Evolutionary conservation across 2,329 filamentous ascomycete genomes (phyloP).

Genomic region (Zymoseptoria passerinii): DNA sequence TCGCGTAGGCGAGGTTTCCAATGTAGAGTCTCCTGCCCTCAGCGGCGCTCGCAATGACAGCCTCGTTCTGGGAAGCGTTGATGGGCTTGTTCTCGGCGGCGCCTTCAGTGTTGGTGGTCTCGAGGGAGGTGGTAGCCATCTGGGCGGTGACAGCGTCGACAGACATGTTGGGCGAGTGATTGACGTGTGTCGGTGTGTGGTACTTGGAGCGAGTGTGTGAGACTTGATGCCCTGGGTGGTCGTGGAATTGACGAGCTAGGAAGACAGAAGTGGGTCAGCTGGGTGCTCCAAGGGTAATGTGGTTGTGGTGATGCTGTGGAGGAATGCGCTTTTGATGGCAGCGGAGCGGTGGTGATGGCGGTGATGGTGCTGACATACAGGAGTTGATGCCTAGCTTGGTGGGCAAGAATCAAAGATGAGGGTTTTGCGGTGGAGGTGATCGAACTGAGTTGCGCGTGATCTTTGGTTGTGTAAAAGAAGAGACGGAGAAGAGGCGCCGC

Average conservation of each 20-base stretch:
- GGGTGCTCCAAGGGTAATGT: neutral
- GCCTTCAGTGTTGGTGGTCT: constrained; percentile 45
- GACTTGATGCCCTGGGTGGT: constrained; percentile 4
- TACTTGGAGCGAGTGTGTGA: neutral
- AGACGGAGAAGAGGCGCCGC: neutral
- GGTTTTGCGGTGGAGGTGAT: neutral
- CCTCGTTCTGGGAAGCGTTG: constrained; percentile 72
- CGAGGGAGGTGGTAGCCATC: constrained; percentile 58
- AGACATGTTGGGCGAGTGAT: constrained; percentile 70
- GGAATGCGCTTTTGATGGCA: neutral
- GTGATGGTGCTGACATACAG: neutral
- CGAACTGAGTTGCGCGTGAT: neutral
- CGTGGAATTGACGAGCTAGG: constrained; percentile 40
- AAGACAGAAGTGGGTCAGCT: neutral
- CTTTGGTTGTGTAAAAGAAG: neutral
- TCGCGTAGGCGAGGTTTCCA: constrained; percentile 99
- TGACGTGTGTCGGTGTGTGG: constrained; percentile 30
- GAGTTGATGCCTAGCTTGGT: constrained; percentile 1
- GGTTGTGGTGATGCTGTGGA: neutral
- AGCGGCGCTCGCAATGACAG: constrained; percentile 91
- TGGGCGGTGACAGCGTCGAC: constrained; percentile 70
- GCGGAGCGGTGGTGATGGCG: neutral
- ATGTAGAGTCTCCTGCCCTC: constrained; percentile 99
- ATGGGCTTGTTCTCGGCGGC: constrained; percentile 53
- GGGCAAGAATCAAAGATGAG: constrained; percentile 1